Base-by-base conservation (phyloP, 1,284 basidiomycete genomes). In the Entoloma clypeatum region DNA sequence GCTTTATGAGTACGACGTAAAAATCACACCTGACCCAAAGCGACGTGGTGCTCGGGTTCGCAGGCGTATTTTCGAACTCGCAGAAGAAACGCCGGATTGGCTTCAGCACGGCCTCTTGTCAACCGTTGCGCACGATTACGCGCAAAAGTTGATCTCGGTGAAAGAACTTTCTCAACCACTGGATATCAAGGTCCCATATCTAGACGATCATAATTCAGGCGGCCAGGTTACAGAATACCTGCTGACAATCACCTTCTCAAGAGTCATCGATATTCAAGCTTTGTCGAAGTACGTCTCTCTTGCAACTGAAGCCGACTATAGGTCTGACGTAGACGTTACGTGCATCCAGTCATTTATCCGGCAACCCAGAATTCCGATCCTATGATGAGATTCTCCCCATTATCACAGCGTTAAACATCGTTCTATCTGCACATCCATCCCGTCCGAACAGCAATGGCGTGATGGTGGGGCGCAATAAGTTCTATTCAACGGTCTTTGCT, bases 381-480 rank as follows among this genome's bases (percentile, higher is more conserved):
- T 79, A 78, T 48, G 86, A 89, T 53, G n/a, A n/a, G n/a, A 69
- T 81, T 29, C 61, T 74, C 43, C 86, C 86, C 0, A 62, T 85
- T 17, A 68, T 88, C n/a, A 65, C 85, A 25, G 83, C 85, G 1
- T 57, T 89, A 46, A 88, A 89, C 55, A 61, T 89, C 31, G 70
- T 89, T 30, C 68, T 88, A 4, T 71, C 79, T 18, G 71, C 82
- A 11, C 63, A 76, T 51, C 77, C 86, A 2, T 77, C 68, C 49
- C 69, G 77, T n/a, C 59, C 71, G 6, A 56, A 50, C 3, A 78
- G 77, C n/a, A 71, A 70, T 10, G 86, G 85, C 13, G 69, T 87
- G 26, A 74, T 79, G 68, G 81, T 89, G 9, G 85, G 86, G 3
- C 69, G 77, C 42, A 88, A 89, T 57, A 73, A 78, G 16, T 88